Evolutionary conservation across 345 rosid species (phyloP).

Genomic region (Eucalyptus tenuipes): DNA sequence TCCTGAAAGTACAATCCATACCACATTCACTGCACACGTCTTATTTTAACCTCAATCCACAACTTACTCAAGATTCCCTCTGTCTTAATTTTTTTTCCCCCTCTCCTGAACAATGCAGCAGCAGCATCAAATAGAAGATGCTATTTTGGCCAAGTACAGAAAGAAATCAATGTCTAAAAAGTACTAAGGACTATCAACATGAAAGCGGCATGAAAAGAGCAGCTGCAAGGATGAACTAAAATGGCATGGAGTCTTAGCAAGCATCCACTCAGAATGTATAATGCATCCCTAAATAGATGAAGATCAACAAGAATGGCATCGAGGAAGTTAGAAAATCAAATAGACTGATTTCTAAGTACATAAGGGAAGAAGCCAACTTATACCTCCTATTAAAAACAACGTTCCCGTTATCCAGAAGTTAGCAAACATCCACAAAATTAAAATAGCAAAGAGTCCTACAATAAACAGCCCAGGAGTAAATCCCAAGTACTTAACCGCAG

Average conservation of each 20-base stretch:
- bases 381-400: conserved; percentile 93
- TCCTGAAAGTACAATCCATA: background rate
- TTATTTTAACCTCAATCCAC: background rate
- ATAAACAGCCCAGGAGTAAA: conserved; percentile 96
- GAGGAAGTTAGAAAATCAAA: background rate
- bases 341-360: background rate
- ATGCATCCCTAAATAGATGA: background rate
- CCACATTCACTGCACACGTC: background rate
- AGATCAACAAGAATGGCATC: background rate
- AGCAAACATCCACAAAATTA: conserved; percentile 94
- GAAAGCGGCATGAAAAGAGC: background rate
- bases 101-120: background rate
- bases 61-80: background rate
- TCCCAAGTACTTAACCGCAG: conserved; percentile 71
- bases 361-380: background rate
- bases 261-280: background rate
- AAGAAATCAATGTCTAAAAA: background rate
- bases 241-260: background rate
- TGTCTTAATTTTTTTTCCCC: background rate
- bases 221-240: background rate
- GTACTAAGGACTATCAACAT: background rate
- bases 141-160: background rate
- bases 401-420: conserved; percentile 97
- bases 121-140: background rate
- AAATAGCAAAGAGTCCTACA: conserved; percentile 73